Evolutionary conservation across 1,284 basidiomycete genomes (phyloP).

Genomic region (Austroboletus rostrupii): DNA sequence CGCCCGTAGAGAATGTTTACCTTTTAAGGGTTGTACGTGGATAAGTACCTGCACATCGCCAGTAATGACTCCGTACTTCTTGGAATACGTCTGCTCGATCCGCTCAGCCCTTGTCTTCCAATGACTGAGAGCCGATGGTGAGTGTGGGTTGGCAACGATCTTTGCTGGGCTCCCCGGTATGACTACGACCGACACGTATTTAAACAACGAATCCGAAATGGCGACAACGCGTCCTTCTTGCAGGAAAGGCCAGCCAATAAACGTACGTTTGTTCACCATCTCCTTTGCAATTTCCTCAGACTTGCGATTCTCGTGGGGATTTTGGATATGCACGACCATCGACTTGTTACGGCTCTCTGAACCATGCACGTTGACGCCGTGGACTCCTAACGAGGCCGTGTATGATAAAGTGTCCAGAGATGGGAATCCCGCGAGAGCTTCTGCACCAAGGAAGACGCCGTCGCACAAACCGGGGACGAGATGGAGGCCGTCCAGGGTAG

Average conservation of each 20-base stretch:
- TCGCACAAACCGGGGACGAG: constrained; percentile 85
- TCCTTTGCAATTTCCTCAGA: constrained; percentile 71
- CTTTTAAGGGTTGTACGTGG: constrained; percentile 85
- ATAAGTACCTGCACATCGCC: constrained; percentile 78
- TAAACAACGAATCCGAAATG: constrained; percentile 86
- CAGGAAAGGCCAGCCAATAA: constrained; percentile 91
- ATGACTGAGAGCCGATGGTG: constrained; percentile 55
- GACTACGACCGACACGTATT: constrained; percentile 71
- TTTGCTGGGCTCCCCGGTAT: constrained; percentile 51
- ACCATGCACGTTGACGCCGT: constrained; percentile 93
- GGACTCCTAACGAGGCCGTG: constrained; percentile 72
- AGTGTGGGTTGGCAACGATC: constrained; percentile 72
- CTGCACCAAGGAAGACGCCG: constrained; percentile 83
- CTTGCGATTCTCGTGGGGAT: constrained; percentile 66
- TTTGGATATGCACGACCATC: constrained; percentile 85
- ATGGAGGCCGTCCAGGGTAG: constrained; percentile 83
- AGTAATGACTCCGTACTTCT: constrained; percentile 83
- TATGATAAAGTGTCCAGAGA: constrained; percentile 88
- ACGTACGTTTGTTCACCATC: constrained; percentile 77
- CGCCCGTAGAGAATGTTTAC: constrained; percentile 37
- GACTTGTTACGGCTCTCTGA: constrained; percentile 87
- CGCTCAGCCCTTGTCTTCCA: constrained; percentile 80
- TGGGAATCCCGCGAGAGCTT: constrained; percentile 93
- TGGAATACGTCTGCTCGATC: constrained; percentile 86
- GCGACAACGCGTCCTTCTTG: constrained; percentile 87